Percentiles rank a stretch among this genome's conserved stretches.
Evolutionary conservation across 2,329 filamentous ascomycete genomes (phyloP).

Genomic region (Elsinoe perseae): DNA sequence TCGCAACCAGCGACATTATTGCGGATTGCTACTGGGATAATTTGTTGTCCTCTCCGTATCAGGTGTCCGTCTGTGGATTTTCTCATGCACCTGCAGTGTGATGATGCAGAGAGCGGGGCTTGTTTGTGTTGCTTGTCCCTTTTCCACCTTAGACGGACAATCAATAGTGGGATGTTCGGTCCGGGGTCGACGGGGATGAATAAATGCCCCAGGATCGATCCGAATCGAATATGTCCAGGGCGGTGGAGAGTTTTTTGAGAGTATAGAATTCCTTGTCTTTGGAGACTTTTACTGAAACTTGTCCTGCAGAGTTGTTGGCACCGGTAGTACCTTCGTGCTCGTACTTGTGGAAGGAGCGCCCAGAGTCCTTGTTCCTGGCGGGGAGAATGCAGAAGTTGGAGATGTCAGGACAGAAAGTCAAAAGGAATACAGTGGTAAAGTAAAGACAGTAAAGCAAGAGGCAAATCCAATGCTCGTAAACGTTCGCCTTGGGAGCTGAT

Average conservation of each 20-base stretch:
- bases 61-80: neutral
- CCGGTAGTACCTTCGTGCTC: neutral
- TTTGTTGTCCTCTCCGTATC: neutral
- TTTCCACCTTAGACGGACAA: neutral
- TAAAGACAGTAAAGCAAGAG: neutral
- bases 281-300: neutral
- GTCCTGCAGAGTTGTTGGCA: neutral
- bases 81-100: conserved; percentile 2
- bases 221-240: neutral
- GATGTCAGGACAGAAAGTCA: neutral
- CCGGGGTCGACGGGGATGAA: conserved; percentile 4
- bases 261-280: neutral
- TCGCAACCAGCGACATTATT: conserved; percentile 15
- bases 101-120: conserved; percentile 6
- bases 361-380: neutral
- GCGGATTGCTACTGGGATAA: neutral
- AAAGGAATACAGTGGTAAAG: neutral
- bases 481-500: neutral
- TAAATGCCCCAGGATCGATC: neutral
- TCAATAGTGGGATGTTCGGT: conserved; percentile 7
- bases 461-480: conserved; percentile 3
- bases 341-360: neutral
- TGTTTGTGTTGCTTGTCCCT: neutral
- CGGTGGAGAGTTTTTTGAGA: neutral
- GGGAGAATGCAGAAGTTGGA: neutral